Percentiles rank a stretch among this genome's conserved stretches.
Evolutionary conservation across 768 basidiomycete genomes (phyloP).

Genomic region (Auriscalpium orientale): DNA sequence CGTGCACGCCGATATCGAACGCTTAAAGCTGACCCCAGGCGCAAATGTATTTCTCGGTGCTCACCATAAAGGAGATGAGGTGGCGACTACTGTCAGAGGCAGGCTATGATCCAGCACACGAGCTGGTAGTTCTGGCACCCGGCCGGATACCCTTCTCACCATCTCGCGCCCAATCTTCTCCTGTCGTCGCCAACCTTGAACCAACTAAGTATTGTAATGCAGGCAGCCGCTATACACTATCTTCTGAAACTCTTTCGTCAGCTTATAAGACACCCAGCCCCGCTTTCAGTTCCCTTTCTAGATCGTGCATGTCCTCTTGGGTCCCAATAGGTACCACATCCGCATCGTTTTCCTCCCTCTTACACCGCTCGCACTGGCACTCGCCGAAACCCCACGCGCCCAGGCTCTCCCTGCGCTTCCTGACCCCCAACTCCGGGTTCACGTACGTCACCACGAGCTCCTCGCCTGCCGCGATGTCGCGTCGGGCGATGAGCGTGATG

Average conservation of each 20-base stretch:
- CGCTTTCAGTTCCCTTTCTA: constrained; percentile 56
- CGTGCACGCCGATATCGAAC: constrained; percentile 48
- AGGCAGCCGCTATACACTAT: too few relatives aligned
- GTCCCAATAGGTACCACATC: background rate
- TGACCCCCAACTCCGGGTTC: constrained; percentile 44
- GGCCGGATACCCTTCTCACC: too few relatives aligned
- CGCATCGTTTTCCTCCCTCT: constrained; percentile 37
- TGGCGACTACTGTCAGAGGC: too few relatives aligned
- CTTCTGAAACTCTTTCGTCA: too few relatives aligned
- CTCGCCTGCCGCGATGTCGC: constrained; percentile 57
- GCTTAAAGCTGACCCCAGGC: constrained; percentile 43
- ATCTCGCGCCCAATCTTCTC: too few relatives aligned
- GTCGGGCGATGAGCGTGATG: constrained; percentile 66
- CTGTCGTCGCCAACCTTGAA: too few relatives aligned
- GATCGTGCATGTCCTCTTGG: constrained; percentile 32
- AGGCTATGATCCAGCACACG: too few relatives aligned
- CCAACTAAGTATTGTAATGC: too few relatives aligned
- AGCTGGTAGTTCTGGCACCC: too few relatives aligned
- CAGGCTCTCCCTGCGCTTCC: constrained; percentile 43
- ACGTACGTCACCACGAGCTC: constrained; percentile 79
- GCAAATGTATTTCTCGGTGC: constrained; percentile 40
- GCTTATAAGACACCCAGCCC: constrained; percentile 45
- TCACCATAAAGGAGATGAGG: constrained; percentile 6
- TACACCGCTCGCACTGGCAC: constrained; percentile 65
- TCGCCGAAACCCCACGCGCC: constrained; percentile 69